Evolutionary conservation across 2,329 filamentous ascomycete species (phyloP).

Genomic region (Mycogone perniciosa): DNA sequence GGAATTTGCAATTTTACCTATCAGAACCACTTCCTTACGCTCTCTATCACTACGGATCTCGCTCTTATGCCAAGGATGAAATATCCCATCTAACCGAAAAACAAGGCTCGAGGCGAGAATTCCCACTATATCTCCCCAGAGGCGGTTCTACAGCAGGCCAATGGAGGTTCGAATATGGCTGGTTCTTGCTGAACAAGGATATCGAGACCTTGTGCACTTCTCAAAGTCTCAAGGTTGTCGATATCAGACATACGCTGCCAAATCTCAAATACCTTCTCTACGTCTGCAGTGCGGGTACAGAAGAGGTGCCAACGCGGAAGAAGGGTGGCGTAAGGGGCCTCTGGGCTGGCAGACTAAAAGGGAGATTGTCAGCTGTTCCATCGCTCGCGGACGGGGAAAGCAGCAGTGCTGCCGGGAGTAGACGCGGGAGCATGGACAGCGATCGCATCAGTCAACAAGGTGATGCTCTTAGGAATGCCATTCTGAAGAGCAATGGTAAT

Average conservation of each 20-base stretch:
- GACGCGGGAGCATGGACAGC: conserved; percentile 39
- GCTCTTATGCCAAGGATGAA: conserved; percentile 68
- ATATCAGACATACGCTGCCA: conserved; percentile 85
- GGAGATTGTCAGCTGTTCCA: conserved; percentile 26
- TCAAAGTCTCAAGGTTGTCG: conserved; percentile 72
- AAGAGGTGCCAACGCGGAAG: conserved; percentile 56
- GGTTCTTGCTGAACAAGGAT: conserved; percentile 94
- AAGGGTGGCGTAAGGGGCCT: conserved; percentile 55
- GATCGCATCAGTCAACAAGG: conserved; percentile 33
- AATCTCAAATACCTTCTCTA: conserved; percentile 93
- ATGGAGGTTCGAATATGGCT: conserved; percentile 92
- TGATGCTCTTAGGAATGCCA: conserved; percentile 35
- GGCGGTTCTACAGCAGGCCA: conserved; percentile 61
- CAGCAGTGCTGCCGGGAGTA: conserved; percentile 33
- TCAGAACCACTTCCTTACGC: conserved; percentile 74
- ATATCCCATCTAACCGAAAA: conserved; percentile 53
- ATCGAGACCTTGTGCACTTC: conserved; percentile 64
- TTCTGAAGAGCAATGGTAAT: conserved; percentile 22
- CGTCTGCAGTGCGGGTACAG: conserved; percentile 73
- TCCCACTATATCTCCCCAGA: conserved; percentile 66
- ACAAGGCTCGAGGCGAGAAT: conserved; percentile 54
- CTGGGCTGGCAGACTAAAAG: conserved; percentile 43
- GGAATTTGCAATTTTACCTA: conserved; percentile 77
- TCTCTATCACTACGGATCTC: conserved; percentile 64
- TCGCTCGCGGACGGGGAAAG: conserved; percentile 25